Base-by-base conservation (phyloP, 176 grass and related monocot species). In the Triticum urartu region DNA sequence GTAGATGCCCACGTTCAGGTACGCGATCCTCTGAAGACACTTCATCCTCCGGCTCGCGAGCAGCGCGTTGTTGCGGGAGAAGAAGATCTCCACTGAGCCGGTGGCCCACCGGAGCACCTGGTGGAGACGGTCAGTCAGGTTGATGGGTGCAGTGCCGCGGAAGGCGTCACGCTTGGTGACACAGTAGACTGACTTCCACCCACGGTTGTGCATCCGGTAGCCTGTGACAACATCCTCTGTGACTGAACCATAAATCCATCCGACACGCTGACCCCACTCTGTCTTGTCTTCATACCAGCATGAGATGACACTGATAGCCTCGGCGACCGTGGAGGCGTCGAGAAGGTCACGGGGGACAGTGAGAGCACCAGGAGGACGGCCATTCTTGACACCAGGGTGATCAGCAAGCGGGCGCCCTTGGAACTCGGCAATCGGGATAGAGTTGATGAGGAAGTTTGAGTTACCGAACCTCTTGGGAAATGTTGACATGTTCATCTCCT, bases 251-350 rank as follows among this genome's bases (percentile, higher is more conserved):
- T 99, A 99, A 72, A 99, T 99, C 97, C 97, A 99, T 36, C 97
- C 97, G 21, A 99, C 97, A 73, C 97, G 94, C 35, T 83, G 86
- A 3, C 97, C 97, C 97, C 97, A 99, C 79, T 99, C 97, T 0
- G 97, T 99, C 90, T 99, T 99, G 77, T 99, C 97, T 30, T 99
- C 97, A 0, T 99, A 99, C 97, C 97, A 99, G 92, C 97, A 99
- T 22, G 97, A 99, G 69, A 99, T 99, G 62, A 94, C 94, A 15
- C 94, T 94, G 15, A 99, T 89, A 22, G 97, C 97, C 48, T 99
- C 97, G 1, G 97, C 97, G 45, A 99, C 97, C 2, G 94, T 99
- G 20, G 97, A 94, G 5, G 97, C 94, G 64, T 99, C 97, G 34
- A 99, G 97, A 56, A 96, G 94, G 43, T 96, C 92, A 0, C 97